Evolutionary conservation across 2,329 filamentous ascomycete species (phyloP).

Genomic region (Trichoderma atroviride): DNA sequence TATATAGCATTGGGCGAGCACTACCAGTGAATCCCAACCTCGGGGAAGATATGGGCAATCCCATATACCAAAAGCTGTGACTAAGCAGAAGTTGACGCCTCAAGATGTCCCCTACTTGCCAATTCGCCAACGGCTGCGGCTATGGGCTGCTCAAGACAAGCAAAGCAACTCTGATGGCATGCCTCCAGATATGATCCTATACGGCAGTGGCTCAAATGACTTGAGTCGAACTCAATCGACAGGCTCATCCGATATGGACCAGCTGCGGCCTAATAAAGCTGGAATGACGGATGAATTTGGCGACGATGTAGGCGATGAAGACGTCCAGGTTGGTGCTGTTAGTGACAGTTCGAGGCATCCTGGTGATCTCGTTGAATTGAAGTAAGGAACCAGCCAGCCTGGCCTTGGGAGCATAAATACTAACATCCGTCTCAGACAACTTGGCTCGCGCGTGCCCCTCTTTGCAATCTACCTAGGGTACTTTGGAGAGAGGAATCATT

Average conservation of each 20-base stretch:
- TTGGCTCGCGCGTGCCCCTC: constrained; percentile 48
- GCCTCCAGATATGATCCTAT: constrained; percentile 35
- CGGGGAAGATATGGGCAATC: constrained; percentile 20
- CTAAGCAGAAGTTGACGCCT: neutral
- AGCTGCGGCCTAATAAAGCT: constrained; percentile 32
- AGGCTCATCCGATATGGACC: constrained; percentile 38
- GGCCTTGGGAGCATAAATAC: neutral
- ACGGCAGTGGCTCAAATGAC: constrained; percentile 37
- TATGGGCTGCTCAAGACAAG: constrained; percentile 47
- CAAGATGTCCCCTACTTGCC: constrained; percentile 22
- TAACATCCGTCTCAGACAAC: constrained; percentile 32
- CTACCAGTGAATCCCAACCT: constrained; percentile 5
- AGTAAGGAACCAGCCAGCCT: constrained; percentile 34
- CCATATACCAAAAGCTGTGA: constrained; percentile 4
- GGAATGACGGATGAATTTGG: constrained; percentile 34
- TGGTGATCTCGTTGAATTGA: constrained; percentile 57
- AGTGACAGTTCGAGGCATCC: constrained; percentile 37
- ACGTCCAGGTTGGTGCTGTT: constrained; percentile 34
- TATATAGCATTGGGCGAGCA: constrained; percentile 29
- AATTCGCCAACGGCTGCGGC: constrained; percentile 47
- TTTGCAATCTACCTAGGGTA: constrained; percentile 58
- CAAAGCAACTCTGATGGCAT: constrained; percentile 30
- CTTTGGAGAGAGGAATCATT: constrained; percentile 55
- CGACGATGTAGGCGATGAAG: constrained; percentile 36
- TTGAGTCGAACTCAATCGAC: constrained; percentile 41